These are phyloP conservation scores for Mycena alexandri DNA, from an alignment of 768 basidiomycete genomes.

Conservation along the genomic window DNA sequence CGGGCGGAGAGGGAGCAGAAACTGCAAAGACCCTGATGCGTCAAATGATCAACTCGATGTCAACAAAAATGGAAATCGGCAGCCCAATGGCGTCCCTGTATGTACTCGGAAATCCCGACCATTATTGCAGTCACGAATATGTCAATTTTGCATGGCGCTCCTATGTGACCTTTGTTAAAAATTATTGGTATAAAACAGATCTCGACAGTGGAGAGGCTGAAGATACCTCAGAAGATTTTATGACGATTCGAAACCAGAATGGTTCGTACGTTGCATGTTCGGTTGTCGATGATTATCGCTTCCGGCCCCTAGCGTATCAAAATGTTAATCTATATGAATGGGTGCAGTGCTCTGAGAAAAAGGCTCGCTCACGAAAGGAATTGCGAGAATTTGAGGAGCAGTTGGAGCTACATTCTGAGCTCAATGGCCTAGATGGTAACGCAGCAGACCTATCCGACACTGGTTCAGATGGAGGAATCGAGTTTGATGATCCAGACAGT, in stretches of 20 bases:
- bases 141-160: constrained; percentile 45
- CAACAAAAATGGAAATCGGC: constrained; percentile 48
- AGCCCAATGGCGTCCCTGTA: constrained; percentile 49
- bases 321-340: constrained; percentile 40
- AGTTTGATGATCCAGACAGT: neutral
- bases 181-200: neutral
- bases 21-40: constrained; percentile 11
- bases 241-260: neutral
- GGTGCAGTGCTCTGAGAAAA: constrained; percentile 26
- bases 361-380: neutral
- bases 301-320: constrained; percentile 30
- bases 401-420: neutral
- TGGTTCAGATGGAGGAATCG: neutral
- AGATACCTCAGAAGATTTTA: neutral
- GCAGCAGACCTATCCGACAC: no score
- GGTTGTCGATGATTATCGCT: constrained; percentile 42
- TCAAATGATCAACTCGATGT: constrained; percentile 23
- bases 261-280: constrained; percentile 34
- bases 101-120: constrained; percentile 49
- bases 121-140: constrained; percentile 48
- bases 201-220: neutral
- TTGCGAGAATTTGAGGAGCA: constrained; percentile 1
- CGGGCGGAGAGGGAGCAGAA: constrained; percentile 31
- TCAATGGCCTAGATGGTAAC: neutral
- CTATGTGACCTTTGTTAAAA: constrained; percentile 30